Percentiles rank a stretch among this genome's conserved stretches.
Evolutionary conservation across 1,284 basidiomycete genomes (phyloP).

Genomic region (Meira nashicola): DNA sequence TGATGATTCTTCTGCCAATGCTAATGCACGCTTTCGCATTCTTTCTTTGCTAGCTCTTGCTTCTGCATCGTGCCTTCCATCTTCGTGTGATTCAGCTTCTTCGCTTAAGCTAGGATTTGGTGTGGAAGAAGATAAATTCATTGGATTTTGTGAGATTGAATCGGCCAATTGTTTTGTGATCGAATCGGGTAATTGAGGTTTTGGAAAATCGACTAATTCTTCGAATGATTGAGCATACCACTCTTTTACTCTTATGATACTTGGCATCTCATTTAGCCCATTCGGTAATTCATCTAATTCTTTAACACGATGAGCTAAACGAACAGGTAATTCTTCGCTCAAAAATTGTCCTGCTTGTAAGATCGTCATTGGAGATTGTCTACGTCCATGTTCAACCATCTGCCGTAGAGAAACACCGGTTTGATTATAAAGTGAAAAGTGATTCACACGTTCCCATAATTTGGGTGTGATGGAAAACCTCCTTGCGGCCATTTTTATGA

Average conservation of each 20-base stretch:
- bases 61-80: constrained; percentile 22
- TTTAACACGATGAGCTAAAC: constrained; percentile 90
- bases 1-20: constrained; percentile 1
- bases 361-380: constrained; percentile 48
- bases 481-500: no score
- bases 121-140: constrained; percentile 38
- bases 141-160: constrained; percentile 22
- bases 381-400: constrained; percentile 52
- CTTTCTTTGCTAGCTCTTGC: constrained; percentile 3
- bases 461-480: constrained; percentile 30
- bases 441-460: constrained; percentile 46
- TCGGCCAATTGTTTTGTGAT: constrained; percentile 39
- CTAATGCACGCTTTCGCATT: constrained; percentile 13
- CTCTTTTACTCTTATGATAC: constrained; percentile 90
- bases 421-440: constrained; percentile 51
- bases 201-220: constrained; percentile 53
- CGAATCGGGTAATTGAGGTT: constrained; percentile 40
- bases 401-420: constrained; percentile 51
- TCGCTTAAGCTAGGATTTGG: constrained; percentile 45
- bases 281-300: constrained; percentile 93
- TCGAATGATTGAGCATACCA: constrained; percentile 99
- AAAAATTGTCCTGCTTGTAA: constrained; percentile 49
- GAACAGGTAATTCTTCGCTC: constrained; percentile 82
- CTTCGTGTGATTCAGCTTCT: constrained; percentile 30
- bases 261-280: constrained; percentile 83